Base-by-base conservation (phyloP, 768 basidiomycete species). In the Mrakia hoshinonis region DNA sequence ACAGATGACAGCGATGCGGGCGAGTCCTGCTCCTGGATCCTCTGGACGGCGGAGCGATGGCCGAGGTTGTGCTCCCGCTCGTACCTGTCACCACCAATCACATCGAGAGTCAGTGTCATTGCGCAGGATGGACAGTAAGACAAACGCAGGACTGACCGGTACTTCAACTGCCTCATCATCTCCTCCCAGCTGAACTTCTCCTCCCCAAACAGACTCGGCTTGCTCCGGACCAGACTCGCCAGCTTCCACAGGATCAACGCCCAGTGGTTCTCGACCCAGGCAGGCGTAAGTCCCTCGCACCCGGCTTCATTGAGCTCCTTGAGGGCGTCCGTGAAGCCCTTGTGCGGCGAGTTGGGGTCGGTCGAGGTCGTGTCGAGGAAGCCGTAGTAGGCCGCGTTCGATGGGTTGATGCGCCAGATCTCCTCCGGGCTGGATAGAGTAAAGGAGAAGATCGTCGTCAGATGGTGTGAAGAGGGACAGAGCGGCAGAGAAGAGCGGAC, bases 231-330 rank as follows among this genome's bases (percentile, higher is more conserved):
- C 84, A 92, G 86, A 15, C 90, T 89, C 3, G 92, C 91, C 26
- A 96, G 80, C 80, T 99, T 99, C 96, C 96, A 99, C 3, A 99
- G 83, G 38, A 98, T 86, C 55, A 93, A 80, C 12, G 81, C 79
- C 90, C 92, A 99, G 75, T 96, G 93, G 76, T 97, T 97, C 64
- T 89, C 85, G 1, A 96, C 87, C 96, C 96, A 99, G 29, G 74
- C 86, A 82, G 10, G 87, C 89, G 2, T 51, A 0, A 68, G 43
- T 7, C 72, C 48, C 24, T 36, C 48, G 55, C 72, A 73, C n/a
- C 67, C 67, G 1, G 36, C 60, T 11, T 22, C n/a, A 43, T 43
- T 46, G n/a, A 73, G 72, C 15, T 54, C 34, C n/a, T 29, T n/a
- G 29, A 39, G 49, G 11, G 64, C 70, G 46, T 13, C 46, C 1